Conservation (phyloP, 2,329 filamentous ascomycete genomes). For the Aurifilum marmelostoma region DNA sequence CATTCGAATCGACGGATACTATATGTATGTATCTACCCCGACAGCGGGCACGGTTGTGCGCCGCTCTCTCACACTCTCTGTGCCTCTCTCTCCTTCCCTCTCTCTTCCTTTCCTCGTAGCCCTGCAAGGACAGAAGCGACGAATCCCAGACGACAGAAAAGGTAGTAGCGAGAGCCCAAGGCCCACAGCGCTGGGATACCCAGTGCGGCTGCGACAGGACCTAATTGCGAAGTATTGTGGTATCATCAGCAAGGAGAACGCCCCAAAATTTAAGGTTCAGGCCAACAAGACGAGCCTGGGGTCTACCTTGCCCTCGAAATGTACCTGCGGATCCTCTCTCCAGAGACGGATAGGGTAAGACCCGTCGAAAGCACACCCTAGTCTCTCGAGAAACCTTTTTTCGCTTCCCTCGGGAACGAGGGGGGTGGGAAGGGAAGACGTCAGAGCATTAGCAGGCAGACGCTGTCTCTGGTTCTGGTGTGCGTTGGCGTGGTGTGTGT, state of each 20-base stretch:
- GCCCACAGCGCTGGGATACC: conserved; percentile 19
- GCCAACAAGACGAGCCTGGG: conserved; percentile 20
- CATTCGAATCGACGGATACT: not conserved
- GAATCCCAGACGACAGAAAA: conserved; percentile 25
- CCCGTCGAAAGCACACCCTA: conserved; percentile 18
- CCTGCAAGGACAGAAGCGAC: conserved; percentile 11
- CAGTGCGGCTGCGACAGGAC: conserved; percentile 20
- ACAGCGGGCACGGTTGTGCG: not conserved
- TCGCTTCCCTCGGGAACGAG: conserved; percentile 24
- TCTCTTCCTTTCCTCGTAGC: not conserved
- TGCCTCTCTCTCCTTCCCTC: no score
- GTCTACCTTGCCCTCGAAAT: conserved; percentile 19
- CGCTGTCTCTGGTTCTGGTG: conserved; percentile 3
- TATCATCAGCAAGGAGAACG: conserved; percentile 23
- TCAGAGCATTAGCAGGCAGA: conserved; percentile 12
- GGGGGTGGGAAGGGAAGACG: conserved; percentile 12
- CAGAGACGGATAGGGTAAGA: conserved; percentile 20
- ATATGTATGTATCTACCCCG: conserved; percentile 2
- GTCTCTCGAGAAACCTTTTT: not conserved
- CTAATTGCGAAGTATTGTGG: conserved; percentile 17
- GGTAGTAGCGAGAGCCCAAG: conserved; percentile 15
- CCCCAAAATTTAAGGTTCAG: conserved; percentile 23
- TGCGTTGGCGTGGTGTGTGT: not conserved
- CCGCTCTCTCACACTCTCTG: not conserved
- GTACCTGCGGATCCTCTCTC: conserved; percentile 12